Evolutionary conservation across 202 grass and related monocot genomes (phyloP).

Genomic region (Schoenoplectus tabernaemontani): DNA sequence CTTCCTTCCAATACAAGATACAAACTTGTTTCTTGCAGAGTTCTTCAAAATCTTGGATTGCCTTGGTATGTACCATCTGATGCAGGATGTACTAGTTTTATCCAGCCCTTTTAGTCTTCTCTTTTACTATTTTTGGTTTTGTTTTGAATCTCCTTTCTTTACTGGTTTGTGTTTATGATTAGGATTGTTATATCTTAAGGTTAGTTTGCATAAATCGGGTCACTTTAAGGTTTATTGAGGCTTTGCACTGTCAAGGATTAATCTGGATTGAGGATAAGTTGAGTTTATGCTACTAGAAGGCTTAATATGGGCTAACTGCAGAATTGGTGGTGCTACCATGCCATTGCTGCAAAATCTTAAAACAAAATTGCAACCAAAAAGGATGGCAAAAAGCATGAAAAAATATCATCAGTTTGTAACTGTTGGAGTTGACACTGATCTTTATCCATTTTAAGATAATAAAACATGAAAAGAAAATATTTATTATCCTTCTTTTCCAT

Average conservation of each 20-base stretch:
- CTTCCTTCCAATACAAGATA: constrained; percentile 1
- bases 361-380: background rate
- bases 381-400: background rate
- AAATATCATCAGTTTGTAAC: background rate
- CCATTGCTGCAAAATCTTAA: background rate
- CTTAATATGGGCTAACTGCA: too few relatives aligned
- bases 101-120: background rate
- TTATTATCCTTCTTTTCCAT: background rate
- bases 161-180: background rate
- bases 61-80: background rate
- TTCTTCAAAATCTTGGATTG: background rate
- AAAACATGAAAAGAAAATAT: background rate
- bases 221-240: background rate
- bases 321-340: background rate
- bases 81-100: background rate
- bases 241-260: background rate
- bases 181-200: background rate
- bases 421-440: background rate
- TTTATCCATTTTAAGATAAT: background rate
- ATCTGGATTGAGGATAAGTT: background rate
- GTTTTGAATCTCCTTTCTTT: too few relatives aligned
- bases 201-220: background rate
- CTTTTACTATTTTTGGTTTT: background rate
- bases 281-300: background rate
- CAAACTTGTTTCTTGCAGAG: background rate